Evolutionary conservation across 306 rosid species (phyloP).

Genomic region (Rosa multiflora): DNA sequence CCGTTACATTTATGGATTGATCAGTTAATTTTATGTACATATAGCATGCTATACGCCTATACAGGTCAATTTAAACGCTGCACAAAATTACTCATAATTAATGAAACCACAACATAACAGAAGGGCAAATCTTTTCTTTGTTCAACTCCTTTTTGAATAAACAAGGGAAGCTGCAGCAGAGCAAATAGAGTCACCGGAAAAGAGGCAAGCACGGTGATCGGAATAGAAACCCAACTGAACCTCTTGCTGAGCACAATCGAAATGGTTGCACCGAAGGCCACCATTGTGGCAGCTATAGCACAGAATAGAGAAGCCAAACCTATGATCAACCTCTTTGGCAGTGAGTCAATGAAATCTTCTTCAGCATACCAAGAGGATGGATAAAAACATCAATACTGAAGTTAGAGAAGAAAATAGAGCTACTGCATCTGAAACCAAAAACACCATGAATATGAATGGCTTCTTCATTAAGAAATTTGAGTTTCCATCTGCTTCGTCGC

Average conservation of each 20-base stretch:
- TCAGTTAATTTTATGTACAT: not conserved
- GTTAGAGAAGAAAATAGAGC: constrained; percentile 53
- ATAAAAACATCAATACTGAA: constrained; percentile 49
- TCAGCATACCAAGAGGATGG: constrained; percentile 37
- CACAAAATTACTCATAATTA: not conserved
- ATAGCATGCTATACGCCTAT: not conserved
- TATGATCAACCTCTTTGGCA: constrained; percentile 43
- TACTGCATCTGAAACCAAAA: constrained; percentile 38
- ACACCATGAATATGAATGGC: constrained; percentile 31
- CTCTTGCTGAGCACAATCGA: not conserved
- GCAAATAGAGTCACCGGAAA: constrained; percentile 13
- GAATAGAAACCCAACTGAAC: not conserved
- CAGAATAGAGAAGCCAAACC: constrained; percentile 49
- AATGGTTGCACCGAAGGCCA: constrained; percentile 32
- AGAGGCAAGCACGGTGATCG: not conserved
- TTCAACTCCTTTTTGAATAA: not conserved
- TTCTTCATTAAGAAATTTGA: constrained; percentile 36
- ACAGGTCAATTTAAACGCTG: not conserved
- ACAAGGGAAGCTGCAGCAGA: constrained; percentile 5
- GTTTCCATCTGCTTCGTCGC: constrained; percentile 30
- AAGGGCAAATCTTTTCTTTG: not conserved
- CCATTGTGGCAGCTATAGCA: constrained; percentile 39
- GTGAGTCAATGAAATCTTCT: constrained; percentile 43
- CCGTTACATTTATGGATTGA: no score
- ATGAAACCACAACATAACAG: not conserved